Percentiles rank a stretch among this genome's conserved stretches.
Evolutionary conservation across 73 alveolate genomes (phyloP).

Genomic region (Paramecium octaurelia): DNA sequence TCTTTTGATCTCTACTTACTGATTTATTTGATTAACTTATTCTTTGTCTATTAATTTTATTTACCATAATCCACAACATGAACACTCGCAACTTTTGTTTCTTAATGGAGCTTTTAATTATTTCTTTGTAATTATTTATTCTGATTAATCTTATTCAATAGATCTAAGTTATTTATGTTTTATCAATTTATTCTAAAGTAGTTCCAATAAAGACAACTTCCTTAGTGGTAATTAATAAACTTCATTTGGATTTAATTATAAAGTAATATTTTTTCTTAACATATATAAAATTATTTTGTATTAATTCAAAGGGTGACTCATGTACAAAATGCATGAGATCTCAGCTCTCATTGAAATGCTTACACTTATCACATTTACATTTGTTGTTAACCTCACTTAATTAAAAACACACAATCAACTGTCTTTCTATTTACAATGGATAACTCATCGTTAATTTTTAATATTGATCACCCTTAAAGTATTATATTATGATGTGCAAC

Average conservation of each 20-base stretch:
- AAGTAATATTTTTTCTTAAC: neutral
- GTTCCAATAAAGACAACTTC: neutral
- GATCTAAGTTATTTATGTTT: neutral
- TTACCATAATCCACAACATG: neutral
- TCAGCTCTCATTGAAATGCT: neutral
- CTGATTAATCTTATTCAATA: neutral
- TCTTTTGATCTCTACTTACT: neutral
- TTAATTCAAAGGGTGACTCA: neutral
- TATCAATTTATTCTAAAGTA: neutral
- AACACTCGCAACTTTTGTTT: conserved; percentile 13
- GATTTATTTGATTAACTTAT: neutral
- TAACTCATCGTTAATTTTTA: neutral
- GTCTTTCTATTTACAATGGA: neutral
- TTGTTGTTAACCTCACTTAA: neutral
- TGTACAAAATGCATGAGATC: neutral
- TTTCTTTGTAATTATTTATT: neutral
- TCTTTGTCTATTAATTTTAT: neutral
- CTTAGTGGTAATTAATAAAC: neutral
- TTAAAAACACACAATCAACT: neutral
- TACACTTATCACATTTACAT: neutral
- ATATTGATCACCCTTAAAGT: neutral
- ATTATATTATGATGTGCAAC: too few relatives aligned
- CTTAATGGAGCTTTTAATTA: conserved; percentile 12
- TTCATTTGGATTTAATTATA: neutral
- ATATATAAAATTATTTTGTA: neutral